Evolutionary conservation across 495 filamentous ascomycete species (phyloP).

Genomic region (Sordaria brevicollis): DNA sequence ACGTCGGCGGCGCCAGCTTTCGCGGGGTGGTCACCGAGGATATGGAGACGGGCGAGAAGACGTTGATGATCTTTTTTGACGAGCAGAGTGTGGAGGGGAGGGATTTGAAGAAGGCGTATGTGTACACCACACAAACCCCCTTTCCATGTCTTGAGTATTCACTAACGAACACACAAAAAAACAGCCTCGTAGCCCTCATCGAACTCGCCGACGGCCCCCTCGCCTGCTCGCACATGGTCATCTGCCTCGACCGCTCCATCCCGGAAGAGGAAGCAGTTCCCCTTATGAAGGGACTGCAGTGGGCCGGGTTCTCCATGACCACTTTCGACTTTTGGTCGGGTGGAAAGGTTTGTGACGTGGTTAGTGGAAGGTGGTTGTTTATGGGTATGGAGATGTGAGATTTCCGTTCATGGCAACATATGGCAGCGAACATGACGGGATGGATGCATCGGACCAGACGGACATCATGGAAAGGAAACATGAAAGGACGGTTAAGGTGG

Average conservation of each 20-base stretch:
- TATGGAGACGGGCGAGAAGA: constrained; percentile 44
- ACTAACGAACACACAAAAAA: constrained; percentile 5
- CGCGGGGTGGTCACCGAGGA: constrained; percentile 66
- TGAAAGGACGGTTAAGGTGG: background rate
- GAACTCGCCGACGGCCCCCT: constrained; percentile 70
- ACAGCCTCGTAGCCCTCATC: constrained; percentile 78
- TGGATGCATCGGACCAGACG: background rate
- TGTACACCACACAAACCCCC: constrained; percentile 3
- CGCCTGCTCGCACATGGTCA: constrained; percentile 64
- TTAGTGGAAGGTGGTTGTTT: constrained; percentile 72
- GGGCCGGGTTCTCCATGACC: constrained; percentile 81
- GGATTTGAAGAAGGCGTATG: constrained; percentile 84
- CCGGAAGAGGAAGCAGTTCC: constrained; percentile 47
- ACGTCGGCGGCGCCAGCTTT: constrained; percentile 69
- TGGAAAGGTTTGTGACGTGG: constrained; percentile 32
- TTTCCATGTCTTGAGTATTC: background rate
- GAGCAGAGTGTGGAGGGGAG: constrained; percentile 46
- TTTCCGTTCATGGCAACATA: background rate
- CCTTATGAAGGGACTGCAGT: constrained; percentile 71
- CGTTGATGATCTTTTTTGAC: constrained; percentile 84
- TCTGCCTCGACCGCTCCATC: constrained; percentile 63
- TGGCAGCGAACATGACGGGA: background rate
- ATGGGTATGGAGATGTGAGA: constrained; percentile 70
- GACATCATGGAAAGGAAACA: background rate
- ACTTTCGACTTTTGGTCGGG: constrained; percentile 65